A percentile compares a stretch with the other conserved stretches of the same genome.
These are phyloP conservation scores for Tothia fuscella DNA, from an alignment of 2,329 filamentous ascomycete species.

Conservation along the genomic window DNA sequence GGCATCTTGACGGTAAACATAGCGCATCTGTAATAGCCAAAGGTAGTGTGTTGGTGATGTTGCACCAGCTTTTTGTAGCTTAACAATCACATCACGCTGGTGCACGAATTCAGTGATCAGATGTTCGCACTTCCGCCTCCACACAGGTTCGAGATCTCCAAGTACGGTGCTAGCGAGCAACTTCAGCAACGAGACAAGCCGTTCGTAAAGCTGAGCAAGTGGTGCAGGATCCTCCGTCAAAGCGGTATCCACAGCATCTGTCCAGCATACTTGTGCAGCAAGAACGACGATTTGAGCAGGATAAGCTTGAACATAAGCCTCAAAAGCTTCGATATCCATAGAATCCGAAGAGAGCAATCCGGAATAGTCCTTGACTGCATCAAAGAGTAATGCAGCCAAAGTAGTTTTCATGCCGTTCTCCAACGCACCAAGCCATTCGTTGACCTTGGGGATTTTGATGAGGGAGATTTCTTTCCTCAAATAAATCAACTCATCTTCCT, in stretches of 20 bases:
- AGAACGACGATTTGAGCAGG: conserved; percentile 94
- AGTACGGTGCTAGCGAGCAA: conserved; percentile 81
- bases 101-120: conserved; percentile 98
- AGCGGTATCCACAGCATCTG: conserved; percentile 68
- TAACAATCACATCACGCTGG: conserved; percentile 86
- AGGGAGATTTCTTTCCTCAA: conserved; percentile 88
- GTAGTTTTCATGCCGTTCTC: conserved; percentile 91
- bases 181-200: conserved; percentile 73
- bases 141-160: conserved; percentile 73
- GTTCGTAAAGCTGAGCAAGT: conserved; percentile 61
- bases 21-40: conserved; percentile 96
- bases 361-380: conserved; percentile 73
- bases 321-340: conserved; percentile 59
- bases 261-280: conserved; percentile 90
- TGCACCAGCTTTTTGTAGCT: conserved; percentile 65
- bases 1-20: conserved; percentile 73
- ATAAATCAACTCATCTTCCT: conserved; percentile 80
- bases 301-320: conserved; percentile 69
- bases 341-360: conserved; percentile 61
- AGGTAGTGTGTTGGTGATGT: conserved; percentile 67
- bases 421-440: conserved; percentile 93
- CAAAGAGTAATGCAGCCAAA: conserved; percentile 76
- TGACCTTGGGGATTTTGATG: conserved; percentile 89
- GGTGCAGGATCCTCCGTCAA: conserved; percentile 59
- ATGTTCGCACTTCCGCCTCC: conserved; percentile 94